These are phyloP conservation scores for Elsinoe ampelina DNA, from an alignment of 2,329 filamentous ascomycete genomes.

Conservation along the genomic window DNA sequence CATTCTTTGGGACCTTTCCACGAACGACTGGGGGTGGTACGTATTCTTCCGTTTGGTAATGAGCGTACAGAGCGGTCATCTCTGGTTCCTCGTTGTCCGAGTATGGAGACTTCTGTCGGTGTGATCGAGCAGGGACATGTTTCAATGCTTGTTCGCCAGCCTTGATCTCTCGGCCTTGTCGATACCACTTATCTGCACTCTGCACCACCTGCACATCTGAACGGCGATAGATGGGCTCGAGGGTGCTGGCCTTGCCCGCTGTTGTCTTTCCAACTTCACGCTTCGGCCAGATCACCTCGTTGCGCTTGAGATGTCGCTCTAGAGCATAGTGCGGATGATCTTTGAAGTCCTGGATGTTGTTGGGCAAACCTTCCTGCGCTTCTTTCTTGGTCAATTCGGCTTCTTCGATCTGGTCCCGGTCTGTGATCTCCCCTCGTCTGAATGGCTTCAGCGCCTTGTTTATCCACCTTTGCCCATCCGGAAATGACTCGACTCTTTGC, in stretches of 20 bases:
- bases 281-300: conserved; percentile 71
- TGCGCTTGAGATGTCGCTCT: conserved; percentile 70
- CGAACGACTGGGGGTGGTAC: conserved; percentile 63
- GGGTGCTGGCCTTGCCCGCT: conserved; percentile 43
- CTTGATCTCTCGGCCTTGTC: conserved; percentile 70
- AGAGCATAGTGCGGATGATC: conserved; percentile 50
- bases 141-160: conserved; percentile 74
- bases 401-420: conserved; percentile 77
- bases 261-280: conserved; percentile 68
- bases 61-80: conserved; percentile 51
- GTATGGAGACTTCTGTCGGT: conserved; percentile 24
- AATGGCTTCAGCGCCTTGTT: conserved; percentile 40
- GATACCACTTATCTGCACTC: conserved; percentile 84
- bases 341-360: conserved; percentile 33
- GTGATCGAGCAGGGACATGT: conserved; percentile 39
- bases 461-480: conserved; percentile 50
- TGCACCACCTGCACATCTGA: conserved; percentile 69
- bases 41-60: conserved; percentile 60
- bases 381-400: conserved; percentile 63
- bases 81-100: conserved; percentile 36
- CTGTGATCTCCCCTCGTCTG: conserved; percentile 27
- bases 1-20: conserved; percentile 58
- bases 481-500: conserved; percentile 62
- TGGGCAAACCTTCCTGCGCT: conserved; percentile 55
- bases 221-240: conserved; percentile 76